phyloP scores from a whole-genome alignment of 2,329 filamentous ascomycete genomes.

The Colletotrichum camelliae region DNA sequence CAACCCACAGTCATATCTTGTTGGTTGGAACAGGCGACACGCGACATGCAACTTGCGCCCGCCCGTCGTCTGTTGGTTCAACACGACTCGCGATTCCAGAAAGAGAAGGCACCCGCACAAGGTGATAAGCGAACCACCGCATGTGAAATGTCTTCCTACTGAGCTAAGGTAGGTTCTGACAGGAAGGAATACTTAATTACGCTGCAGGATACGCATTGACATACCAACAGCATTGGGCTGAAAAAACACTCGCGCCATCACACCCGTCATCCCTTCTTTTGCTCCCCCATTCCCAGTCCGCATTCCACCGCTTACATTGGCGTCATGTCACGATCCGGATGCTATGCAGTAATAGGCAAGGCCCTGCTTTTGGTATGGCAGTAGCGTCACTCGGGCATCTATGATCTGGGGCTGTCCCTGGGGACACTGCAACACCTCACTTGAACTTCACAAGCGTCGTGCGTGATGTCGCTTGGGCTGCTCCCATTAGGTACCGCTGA shows the following conservation, averaged over 20 bases:
- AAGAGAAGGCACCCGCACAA: neutral
- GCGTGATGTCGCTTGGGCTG: neutral
- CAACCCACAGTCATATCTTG: neutral
- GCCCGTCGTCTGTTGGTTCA: neutral
- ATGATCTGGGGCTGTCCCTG: neutral
- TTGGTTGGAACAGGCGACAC: neutral
- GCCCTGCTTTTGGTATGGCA: neutral
- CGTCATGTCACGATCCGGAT: slow-evolving; percentile 3
- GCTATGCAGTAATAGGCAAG: neutral
- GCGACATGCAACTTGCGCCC: neutral
- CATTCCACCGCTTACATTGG: neutral
- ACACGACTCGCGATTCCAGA: neutral
- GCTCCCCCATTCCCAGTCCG: neutral
- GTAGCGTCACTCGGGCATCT: neutral
- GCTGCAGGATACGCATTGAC: neutral
- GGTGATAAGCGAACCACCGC: neutral
- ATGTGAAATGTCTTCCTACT: neutral
- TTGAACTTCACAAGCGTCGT: neutral
- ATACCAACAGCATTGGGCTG: neutral
- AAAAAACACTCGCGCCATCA: neutral
- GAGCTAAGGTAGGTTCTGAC: neutral
- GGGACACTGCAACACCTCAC: neutral
- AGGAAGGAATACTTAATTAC: neutral
- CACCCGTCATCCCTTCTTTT: slow-evolving; percentile 5
- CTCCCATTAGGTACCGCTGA: neutral